Conservation (phyloP, 306 rosid species). For the Cucurbita ficifolia region DNA sequence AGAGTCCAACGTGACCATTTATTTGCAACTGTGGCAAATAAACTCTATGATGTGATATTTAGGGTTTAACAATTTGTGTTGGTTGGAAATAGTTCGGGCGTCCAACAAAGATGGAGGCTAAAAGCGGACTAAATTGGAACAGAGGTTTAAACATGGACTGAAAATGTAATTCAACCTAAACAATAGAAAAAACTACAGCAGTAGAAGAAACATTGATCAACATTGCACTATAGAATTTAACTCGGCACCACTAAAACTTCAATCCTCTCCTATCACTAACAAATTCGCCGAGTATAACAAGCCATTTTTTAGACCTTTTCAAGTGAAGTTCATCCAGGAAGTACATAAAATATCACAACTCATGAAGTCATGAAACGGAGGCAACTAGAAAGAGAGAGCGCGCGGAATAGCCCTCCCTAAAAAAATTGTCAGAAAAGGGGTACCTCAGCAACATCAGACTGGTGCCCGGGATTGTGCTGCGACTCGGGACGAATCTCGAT, state of each 20-base stretch:
- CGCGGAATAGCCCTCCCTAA: neutral
- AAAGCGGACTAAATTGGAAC: neutral
- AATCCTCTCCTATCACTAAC: neutral
- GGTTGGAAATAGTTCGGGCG: neutral
- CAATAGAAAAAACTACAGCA: neutral
- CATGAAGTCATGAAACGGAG: neutral
- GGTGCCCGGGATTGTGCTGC: constrained; percentile 93
- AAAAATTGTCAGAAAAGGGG: neutral
- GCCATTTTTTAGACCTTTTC: neutral
- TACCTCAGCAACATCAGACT: constrained; percentile 79
- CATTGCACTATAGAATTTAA: neutral
- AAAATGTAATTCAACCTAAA: neutral
- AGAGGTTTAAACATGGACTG: neutral
- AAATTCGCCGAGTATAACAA: neutral
- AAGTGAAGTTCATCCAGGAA: neutral
- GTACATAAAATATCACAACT: neutral
- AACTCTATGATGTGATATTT: neutral
- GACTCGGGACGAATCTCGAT: constrained; percentile 95
- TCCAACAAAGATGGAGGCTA: neutral
- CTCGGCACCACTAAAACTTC: neutral
- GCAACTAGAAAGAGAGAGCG: neutral
- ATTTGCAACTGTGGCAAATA: neutral
- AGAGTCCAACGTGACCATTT: neutral
- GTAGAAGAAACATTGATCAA: neutral
- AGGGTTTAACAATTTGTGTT: neutral